Evolutionary conservation across 345 rosid species (phyloP), one percentile per base, ranked within the genome.

Genomic region (Salix purpurea): DNA sequence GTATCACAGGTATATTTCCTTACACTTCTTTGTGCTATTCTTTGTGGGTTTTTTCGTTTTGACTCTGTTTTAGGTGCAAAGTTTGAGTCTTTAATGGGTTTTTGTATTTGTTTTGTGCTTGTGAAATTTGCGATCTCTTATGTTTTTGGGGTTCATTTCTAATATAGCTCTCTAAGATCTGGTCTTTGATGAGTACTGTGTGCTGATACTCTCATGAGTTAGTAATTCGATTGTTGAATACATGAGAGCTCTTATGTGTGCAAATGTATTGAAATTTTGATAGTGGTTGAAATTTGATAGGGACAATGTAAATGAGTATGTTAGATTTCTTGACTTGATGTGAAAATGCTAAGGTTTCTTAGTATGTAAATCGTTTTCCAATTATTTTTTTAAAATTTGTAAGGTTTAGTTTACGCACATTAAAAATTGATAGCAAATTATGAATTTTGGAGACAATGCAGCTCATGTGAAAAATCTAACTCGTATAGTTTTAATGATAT

Each of bases 1-100:
- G 99, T 71, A 78, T 91, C 79, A 81, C 92, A 64, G 97, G 98
- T 92, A 84, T 32, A 40, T 18, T 40, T 52, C 36, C n/a, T 67
- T 14, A 3, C 39, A 4, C 4, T 61, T 24, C 18, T 24, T 7
- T 15, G 50, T 2, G 8, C 14, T 28, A 28, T 37, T 21, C 12
- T 69, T n/a, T 19, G 8, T 70, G 40, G 5, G 19, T 4, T 37
- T 40, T 40, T 30, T 18, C 2, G n/a, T 44, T n/a, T 40, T 5
- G 21, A n/a, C 12, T 69, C 11, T 69, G 28, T 21, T 69, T n/a
- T 4, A 10, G 15, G 26, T 58, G 26, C 5, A n/a, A 13, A 69
- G 16, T 69, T 21, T 42, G 71, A 37, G n/a, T 21, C 44, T 42
- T 9, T 23, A 28, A 40, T 23, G 2, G n/a, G 19, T 11, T 1